Conservation (phyloP, 1,139 yeast genomes). For the Nakaseomyces delphensis region DNA sequence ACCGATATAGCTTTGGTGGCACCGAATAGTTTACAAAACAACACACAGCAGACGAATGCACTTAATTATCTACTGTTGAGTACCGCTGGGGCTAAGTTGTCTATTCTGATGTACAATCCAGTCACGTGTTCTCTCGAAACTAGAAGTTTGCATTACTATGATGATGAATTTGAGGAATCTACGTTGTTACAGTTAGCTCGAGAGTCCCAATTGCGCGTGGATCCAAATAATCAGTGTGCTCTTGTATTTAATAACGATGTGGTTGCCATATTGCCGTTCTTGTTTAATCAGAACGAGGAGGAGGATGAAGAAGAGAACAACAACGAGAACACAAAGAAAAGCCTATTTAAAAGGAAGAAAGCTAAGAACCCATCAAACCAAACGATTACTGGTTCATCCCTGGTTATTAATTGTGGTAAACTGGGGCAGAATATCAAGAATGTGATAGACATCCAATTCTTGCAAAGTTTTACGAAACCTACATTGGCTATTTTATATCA, state of each 20-base stretch:
- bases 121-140: conserved; percentile 48
- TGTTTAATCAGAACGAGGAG: conserved; percentile 16
- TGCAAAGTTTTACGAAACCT: conserved; percentile 68
- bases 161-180: conserved; percentile 49
- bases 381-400: conserved; percentile 16
- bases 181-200: conserved; percentile 40
- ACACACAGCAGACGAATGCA: not conserved
- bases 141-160: conserved; percentile 79
- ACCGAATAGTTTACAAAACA: conserved; percentile 23
- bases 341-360: conserved; percentile 17
- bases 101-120: conserved; percentile 66
- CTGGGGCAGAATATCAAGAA: conserved; percentile 53
- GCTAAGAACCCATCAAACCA: conserved; percentile 6
- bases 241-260: conserved; percentile 62
- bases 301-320: conserved; percentile 32
- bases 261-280: conserved; percentile 62
- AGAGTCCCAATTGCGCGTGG: conserved; percentile 49
- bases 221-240: conserved; percentile 55
- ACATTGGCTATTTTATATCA: conserved; percentile 67
- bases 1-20: conserved; percentile 46
- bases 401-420: conserved; percentile 48
- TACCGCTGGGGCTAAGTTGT: conserved; percentile 69
- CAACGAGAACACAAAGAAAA: not conserved
- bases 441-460: conserved; percentile 58
- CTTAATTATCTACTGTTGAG: conserved; percentile 58